Evolutionary conservation across 2,329 filamentous ascomycete species (phyloP), one percentile per base, ranked within the genome.

Genomic region (Parascedosporium putredinis): DNA sequence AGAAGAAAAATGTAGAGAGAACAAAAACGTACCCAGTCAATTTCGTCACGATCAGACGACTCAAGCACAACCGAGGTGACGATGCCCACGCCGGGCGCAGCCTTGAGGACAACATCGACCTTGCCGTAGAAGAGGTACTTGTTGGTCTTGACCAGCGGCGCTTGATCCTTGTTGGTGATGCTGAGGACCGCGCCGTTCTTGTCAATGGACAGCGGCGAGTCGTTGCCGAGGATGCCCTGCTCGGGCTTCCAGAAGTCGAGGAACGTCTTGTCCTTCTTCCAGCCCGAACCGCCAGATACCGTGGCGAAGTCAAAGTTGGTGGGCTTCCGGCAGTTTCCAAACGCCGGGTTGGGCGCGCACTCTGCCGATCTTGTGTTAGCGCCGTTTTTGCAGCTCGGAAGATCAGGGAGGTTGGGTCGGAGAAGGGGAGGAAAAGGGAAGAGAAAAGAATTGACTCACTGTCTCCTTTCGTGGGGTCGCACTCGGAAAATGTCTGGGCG

Each of bases 101-200:
- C 77, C 63, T 86, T 83, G 63, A 89, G 70, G 14, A 75, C 74
- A 44, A 84, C 77, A 42, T 87, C 81, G 54, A 88, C 78, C 54
- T 78, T 79, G 44, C 87, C 87, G 59, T 89, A 93, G 83, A 93
- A 89, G 62, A 93, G 86, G 69, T 89, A 90, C 73, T 84, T 88
- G 56, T 83, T 74, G 7, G 75, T 74, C 58, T 73, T 75, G 63
- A 88, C 86, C 10, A 79, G 81, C 14, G 83, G 77, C 38, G 70
- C 73, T 27, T 66, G 67, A 25, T 71, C 66, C 5, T 76, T 64
- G 0, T 72, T 74, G 63, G 88, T 88, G 52, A 78, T 77, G 59
- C 67, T 63, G 48, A 58, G 54, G 34, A 62, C 64, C 7, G 66
- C 67, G 4, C 57, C 51, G 22, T 54, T 47, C 7, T 53, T 52